Evolutionary conservation across 2,329 filamentous ascomycete genomes (phyloP), one percentile per base, ranked within the genome.

Genomic region (Penicillium sp.): DNA sequence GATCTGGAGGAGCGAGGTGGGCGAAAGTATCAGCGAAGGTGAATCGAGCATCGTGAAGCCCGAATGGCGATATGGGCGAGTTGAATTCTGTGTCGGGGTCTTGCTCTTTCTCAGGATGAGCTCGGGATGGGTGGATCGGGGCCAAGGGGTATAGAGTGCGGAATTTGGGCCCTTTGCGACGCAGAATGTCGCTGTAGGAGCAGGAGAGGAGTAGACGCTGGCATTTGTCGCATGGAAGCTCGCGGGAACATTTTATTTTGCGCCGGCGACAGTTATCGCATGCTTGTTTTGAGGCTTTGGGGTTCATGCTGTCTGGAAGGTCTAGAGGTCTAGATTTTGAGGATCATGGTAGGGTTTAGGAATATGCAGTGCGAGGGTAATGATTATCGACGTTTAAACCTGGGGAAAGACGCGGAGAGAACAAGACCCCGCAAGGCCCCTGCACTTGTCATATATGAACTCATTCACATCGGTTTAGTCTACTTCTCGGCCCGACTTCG

Each of bases 231-330:
- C 75, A 77, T 2, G 75, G 75, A 13, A 63, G 65, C 59, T 67
- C 73, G 63, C 68, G 71, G 43, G 67, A 69, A 53, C 75, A 77
- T 65, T 75, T 77, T 52, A 77, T 74, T 54, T 77, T 77, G 44
- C 75, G 71, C 14, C 69, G 65, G 29, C 75, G 69, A 63, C 75
- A 77, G 50, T 74, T 75, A 50, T 75, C 72, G 54, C 73, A 75
- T 43, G 73, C 71, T 58, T 75, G 72, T 54, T 73, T 75, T 22
- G 55, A 53, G 22, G 64, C 47, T 43, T 48, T 52, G 66, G 65
- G 39, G 34, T 36, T 63, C 60, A 49, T 62, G 24, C 24, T 27
- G 24, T 27, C 53, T 60, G 54, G 54, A 36, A 18, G 18, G 49
- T 44, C 52, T 50, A 49, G 43, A 55, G 58, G 53, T 67, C 57